Conservation (phyloP, 73 alveolate species). For the Paramecium sonneborni region DNA sequence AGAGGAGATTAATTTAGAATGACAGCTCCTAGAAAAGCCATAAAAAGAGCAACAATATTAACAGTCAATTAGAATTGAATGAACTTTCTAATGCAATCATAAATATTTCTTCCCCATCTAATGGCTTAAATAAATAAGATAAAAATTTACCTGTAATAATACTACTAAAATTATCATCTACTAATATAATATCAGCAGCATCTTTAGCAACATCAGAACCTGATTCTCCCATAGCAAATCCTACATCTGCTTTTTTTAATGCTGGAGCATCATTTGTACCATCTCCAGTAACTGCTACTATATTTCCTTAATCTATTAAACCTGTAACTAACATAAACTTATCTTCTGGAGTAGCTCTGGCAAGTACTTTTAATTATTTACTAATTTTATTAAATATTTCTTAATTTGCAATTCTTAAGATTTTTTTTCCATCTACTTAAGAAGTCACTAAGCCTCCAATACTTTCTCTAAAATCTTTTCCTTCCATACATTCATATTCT, state of each 20-base stretch:
- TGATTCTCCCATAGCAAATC: conserved; percentile 79
- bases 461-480: conserved; percentile 73
- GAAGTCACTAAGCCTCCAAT: conserved; percentile 69
- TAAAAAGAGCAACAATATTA: conserved; percentile 80
- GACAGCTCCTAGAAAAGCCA: conserved; percentile 82
- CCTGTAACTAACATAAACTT: conserved; percentile 88
- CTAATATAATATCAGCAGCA: conserved; percentile 87
- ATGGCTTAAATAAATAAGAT: conserved; percentile 71
- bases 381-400: conserved; percentile 73
- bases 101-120: conserved; percentile 83
- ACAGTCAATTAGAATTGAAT: conserved; percentile 84
- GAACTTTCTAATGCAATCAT: conserved; percentile 79
- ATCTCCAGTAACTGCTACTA: conserved; percentile 93
- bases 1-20: conserved; percentile 87
- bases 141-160: conserved; percentile 69
- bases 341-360: conserved; percentile 91
- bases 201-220: conserved; percentile 91
- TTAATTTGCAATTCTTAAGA: conserved; percentile 74
- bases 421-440: conserved; percentile 56
- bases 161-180: conserved; percentile 87
- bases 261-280: conserved; percentile 88
- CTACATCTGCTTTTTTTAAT: conserved; percentile 73
- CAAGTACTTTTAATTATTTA: conserved; percentile 77
- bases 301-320: conserved; percentile 75
- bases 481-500: conserved; percentile 72